Base-by-base conservation (phyloP, 164 flowering plant genomes). In the Euptelea pleiosperma region DNA sequence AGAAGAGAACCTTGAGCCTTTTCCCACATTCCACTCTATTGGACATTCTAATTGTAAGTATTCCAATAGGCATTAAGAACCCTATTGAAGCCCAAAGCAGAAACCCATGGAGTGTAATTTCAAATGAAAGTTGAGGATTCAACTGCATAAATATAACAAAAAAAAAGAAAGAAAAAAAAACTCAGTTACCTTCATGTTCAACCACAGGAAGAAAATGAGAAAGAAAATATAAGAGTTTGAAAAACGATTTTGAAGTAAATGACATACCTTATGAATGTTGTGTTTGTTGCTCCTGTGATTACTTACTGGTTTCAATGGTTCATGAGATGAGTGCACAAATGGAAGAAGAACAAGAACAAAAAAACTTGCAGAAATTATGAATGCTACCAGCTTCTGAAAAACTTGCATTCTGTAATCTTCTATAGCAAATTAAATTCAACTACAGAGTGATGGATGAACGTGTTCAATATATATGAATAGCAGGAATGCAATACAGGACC, bases 51-150 rank as follows among this genome's bases (percentile, higher is more conserved):
- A 91, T 81, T 1, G 58, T 53, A 16, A 91, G 79, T 61, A 89
- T 73, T 35, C 94, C 98, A 60, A 79, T 6, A 57, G 98, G 98
- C 83, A 79, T 80, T 26, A 89, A 69, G 62, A 88, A 72, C 11
- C 98, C 96, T 89, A 83, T 73, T 15, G 98, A 91, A 55, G 69
- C 68, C 92, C 92, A 86, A 3, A 78, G 74, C n/a, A 86, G 84
- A 55, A 86, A 19, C 2, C 92, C 89, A 68, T 86, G 92, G 26
- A 83, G 34, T 59, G 62, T 42, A 9, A 86, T 66, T 55, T 80
- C 75, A 49, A 52, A 59, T 51, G 50, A 57, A 63, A 67, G 74
- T 64, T 78, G 37, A 44, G 70, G 58, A 57, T 61, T 69, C 60
- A 80, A 15, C 82, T 82, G 72, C n/a, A n/a, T 57, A 70, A 31